Conservation (phyloP, 257 asterid genomes). For the Lantana camara region DNA sequence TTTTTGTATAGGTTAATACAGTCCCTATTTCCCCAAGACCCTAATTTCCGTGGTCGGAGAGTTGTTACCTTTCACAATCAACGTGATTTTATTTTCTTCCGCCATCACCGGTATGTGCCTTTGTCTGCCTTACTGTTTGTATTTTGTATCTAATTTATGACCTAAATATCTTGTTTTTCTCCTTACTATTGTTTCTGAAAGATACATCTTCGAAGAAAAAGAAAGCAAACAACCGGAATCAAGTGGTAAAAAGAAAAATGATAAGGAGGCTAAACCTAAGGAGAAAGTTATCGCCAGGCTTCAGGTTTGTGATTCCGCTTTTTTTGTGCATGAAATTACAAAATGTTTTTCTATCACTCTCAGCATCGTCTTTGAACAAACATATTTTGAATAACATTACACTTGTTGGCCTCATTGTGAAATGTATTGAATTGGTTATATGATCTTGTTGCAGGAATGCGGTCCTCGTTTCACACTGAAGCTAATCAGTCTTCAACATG, state of each 20-base stretch:
- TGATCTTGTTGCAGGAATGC: conserved; percentile 61
- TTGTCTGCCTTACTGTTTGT: background rate
- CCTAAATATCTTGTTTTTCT: conserved; percentile 13
- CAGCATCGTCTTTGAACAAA: too few relatives aligned
- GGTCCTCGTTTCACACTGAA: conserved; percentile 95
- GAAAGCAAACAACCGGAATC: conserved; percentile 61
- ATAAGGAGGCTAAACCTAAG: conserved; percentile 31
- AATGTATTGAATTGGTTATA: background rate
- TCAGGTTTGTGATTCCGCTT: conserved; percentile 64
- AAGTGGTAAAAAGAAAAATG: conserved; percentile 46
- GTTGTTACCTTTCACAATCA: conserved; percentile 97
- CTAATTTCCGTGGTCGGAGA: conserved; percentile 85
- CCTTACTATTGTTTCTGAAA: conserved; percentile 33
- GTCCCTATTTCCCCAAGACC: conserved; percentile 91
- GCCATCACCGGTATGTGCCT: conserved; percentile 76
- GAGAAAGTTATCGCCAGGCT: conserved; percentile 77
- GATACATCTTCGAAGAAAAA: conserved; percentile 79
- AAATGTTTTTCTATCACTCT: too few relatives aligned
- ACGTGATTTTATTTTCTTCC: conserved; percentile 93
- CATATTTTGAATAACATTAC: too few relatives aligned
- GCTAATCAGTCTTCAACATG: conserved; percentile 83
- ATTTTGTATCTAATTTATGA: background rate
- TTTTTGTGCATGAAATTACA: background rate
- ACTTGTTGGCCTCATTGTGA: background rate
- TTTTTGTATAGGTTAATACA: conserved; percentile 74